Conservation (phyloP, 176 grass and related monocot species). For the Tillandsia leiboldiana region DNA sequence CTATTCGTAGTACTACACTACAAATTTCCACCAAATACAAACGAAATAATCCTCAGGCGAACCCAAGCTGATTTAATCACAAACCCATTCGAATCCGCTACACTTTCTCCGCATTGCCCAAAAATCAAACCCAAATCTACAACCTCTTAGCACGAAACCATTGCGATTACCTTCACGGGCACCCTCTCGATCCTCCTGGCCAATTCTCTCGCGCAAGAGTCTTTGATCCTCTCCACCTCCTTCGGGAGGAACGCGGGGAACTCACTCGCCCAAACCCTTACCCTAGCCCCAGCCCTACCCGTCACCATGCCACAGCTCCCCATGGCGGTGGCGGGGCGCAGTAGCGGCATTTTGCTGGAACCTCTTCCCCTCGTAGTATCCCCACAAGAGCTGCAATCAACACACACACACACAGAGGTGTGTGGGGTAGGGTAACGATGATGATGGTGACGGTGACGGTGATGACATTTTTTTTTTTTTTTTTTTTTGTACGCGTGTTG, state of each 20-base stretch:
- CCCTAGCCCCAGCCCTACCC: not conserved
- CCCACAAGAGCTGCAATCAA: not conserved
- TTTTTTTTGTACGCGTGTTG: too few relatives aligned
- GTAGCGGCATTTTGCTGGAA: not conserved
- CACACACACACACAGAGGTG: not conserved
- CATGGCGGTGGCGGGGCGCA: not conserved
- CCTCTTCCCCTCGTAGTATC: not conserved
- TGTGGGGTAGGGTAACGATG: too few relatives aligned
- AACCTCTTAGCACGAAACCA: too few relatives aligned
- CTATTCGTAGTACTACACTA: too few relatives aligned
- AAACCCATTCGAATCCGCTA: too few relatives aligned
- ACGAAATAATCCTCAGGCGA: too few relatives aligned
- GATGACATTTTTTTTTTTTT: too few relatives aligned
- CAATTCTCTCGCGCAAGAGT: conserved; percentile 38
- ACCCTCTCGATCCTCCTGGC: conserved; percentile 82
- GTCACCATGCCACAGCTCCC: not conserved
- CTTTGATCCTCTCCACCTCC: conserved; percentile 65
- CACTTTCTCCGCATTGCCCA: too few relatives aligned
- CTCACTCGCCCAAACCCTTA: conserved; percentile 15
- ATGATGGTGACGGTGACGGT: too few relatives aligned
- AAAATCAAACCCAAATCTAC: too few relatives aligned
- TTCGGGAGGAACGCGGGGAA: conserved; percentile 73
- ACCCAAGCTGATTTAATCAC: too few relatives aligned
- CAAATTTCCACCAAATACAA: too few relatives aligned
- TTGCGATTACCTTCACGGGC: conserved; percentile 40